Conservation (phyloP, 2,329 filamentous ascomycete species). For the Aspergillus fijiensis region DNA sequence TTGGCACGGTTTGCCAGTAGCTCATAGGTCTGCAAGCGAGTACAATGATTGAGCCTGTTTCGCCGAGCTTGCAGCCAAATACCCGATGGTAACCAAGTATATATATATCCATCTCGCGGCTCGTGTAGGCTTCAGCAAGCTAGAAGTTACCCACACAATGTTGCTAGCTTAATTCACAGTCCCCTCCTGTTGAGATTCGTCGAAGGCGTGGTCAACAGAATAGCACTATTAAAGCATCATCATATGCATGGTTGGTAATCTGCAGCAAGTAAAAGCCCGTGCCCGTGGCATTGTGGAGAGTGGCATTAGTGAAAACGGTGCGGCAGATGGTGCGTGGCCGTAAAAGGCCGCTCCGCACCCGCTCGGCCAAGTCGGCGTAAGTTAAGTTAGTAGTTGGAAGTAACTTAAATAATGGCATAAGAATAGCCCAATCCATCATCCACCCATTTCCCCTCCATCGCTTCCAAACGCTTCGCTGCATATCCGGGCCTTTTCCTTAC, state of each 20-base stretch:
- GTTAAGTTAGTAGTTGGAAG: neutral
- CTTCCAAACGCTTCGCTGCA: neutral
- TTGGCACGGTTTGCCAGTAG: too few species aligned
- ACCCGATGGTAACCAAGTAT: too few species aligned
- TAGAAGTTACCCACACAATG: too few species aligned
- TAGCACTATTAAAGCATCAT: neutral
- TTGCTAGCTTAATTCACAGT: too few species aligned
- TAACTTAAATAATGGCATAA: neutral
- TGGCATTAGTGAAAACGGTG: neutral
- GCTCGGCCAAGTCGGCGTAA: neutral
- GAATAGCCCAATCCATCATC: neutral
- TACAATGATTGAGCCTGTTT: too few species aligned
- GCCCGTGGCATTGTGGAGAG: neutral
- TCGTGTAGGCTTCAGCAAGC: too few species aligned
- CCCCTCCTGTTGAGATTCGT: too few species aligned
- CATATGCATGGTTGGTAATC: neutral
- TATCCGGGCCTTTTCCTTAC: constrained; percentile 8
- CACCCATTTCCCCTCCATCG: neutral
- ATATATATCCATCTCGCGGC: neutral
- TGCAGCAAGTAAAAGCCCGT: neutral
- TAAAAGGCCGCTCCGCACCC: neutral
- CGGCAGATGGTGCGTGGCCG: constrained; percentile 8
- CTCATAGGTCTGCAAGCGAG: too few species aligned
- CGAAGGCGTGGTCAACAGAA: neutral
- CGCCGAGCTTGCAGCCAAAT: too few species aligned